Evolutionary conservation across 139 green algal species (phyloP).

Genomic region (Closterium sp.): DNA sequence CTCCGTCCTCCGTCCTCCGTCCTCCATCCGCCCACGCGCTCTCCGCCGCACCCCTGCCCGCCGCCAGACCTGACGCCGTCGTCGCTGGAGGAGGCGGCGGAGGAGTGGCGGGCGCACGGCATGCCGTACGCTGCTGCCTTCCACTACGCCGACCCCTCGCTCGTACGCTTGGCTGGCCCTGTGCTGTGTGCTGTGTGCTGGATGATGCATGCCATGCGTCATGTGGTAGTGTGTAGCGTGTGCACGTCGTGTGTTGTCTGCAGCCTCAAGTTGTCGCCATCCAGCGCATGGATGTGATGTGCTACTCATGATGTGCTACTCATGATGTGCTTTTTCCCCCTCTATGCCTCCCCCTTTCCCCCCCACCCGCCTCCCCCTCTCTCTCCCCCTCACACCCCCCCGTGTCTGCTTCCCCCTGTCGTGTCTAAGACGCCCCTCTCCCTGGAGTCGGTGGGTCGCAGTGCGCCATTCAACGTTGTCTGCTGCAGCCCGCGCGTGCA

Average conservation of each 20-base stretch:
- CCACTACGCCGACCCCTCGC: slow-evolving; percentile 11
- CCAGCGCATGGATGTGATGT: too few species aligned
- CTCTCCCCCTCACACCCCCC: neutral
- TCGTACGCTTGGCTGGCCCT: too few species aligned
- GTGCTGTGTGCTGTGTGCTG: too few species aligned
- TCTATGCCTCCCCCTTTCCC: too few species aligned
- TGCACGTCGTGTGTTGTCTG: too few species aligned
- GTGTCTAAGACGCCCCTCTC: neutral
- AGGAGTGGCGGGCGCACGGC: slow-evolving; percentile 10
- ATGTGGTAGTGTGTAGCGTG: too few species aligned
- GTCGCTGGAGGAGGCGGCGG: slow-evolving; percentile 27
- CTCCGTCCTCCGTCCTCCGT: neutral
- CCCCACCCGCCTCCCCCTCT: too few species aligned
- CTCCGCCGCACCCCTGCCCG: neutral
- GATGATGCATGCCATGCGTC: too few species aligned
- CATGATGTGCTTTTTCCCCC: too few species aligned
- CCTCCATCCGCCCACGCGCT: neutral
- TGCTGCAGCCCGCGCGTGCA: neutral
- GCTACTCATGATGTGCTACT: too few species aligned
- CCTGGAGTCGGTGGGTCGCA: neutral
- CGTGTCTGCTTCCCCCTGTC: too few species aligned
- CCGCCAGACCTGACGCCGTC: slow-evolving; percentile 12
- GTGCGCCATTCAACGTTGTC: slow-evolving; percentile 8
- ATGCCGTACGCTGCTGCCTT: slow-evolving; percentile 7
- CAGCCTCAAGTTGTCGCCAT: too few species aligned